phyloP scores from a whole-genome alignment of 1,139 yeast genomes.

The Candida glucosophila region DNA sequence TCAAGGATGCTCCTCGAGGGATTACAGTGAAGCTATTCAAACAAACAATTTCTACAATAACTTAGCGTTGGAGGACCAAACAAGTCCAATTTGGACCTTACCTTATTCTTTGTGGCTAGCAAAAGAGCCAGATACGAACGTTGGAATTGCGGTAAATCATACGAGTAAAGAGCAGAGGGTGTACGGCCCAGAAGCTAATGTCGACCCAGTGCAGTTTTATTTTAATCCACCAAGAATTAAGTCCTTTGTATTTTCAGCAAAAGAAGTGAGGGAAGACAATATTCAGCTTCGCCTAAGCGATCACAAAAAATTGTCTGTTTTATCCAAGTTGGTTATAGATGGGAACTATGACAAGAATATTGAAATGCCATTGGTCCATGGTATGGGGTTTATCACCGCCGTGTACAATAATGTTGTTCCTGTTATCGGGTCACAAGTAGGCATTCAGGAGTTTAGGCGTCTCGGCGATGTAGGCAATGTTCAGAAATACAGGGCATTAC shows the following conservation, averaged over 20 bases:
- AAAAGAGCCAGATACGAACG: conserved; percentile 29
- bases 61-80: conserved; percentile 35
- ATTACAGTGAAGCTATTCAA: conserved; percentile 25
- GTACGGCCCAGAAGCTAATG: conserved; percentile 34
- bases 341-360: conserved; percentile 12
- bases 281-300: conserved; percentile 16
- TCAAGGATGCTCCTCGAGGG: conserved; percentile 17
- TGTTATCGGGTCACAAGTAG: conserved; percentile 52
- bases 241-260: conserved; percentile 32
- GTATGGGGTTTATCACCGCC: conserved; percentile 68
- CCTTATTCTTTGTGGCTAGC: conserved; percentile 40
- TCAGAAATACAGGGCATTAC: conserved; percentile 22
- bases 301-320: conserved; percentile 28
- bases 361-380: conserved; percentile 34
- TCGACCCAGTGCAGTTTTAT: conserved; percentile 33
- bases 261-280: conserved; percentile 14
- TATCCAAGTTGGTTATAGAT: conserved; percentile 13
- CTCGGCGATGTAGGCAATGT: conserved; percentile 10
- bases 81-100: conserved; percentile 39
- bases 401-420: conserved; percentile 50
- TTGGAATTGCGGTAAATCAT: conserved; percentile 37
- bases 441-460: conserved; percentile 36
- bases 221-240: conserved; percentile 40
- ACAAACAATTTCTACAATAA: conserved; percentile 40
- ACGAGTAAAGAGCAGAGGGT: conserved; percentile 34